Evolutionary conservation across 352 stramenopile genomes (phyloP).

Genomic region (Phytophthora constricta): DNA sequence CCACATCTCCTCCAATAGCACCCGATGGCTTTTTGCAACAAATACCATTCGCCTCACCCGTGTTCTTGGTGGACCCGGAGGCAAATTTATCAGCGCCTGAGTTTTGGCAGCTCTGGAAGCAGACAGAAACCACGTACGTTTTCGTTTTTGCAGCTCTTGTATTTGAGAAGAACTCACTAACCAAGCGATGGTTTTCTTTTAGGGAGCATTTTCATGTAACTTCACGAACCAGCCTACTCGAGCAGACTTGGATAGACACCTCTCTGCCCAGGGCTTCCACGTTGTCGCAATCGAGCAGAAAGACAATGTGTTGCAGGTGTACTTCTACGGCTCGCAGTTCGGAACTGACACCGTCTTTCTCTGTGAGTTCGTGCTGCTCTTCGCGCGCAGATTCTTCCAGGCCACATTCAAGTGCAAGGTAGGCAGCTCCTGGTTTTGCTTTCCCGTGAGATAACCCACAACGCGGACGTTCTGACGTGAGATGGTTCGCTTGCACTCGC

Average conservation of each 20-base stretch:
- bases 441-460: constrained; percentile 1
- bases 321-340: constrained; percentile 70
- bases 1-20: constrained; percentile 5
- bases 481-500: neutral
- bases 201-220: constrained; percentile 76
- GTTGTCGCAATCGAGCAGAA: constrained; percentile 59
- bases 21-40: constrained; percentile 27
- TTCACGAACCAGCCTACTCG: constrained; percentile 63
- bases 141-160: neutral
- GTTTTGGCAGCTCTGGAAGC: constrained; percentile 62
- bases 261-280: constrained; percentile 59
- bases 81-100: constrained; percentile 23
- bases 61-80: constrained; percentile 58
- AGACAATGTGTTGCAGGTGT: constrained; percentile 67
- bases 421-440: constrained; percentile 10
- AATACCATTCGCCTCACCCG: constrained; percentile 66
- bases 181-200: constrained; percentile 17
- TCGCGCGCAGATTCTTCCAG: constrained; percentile 77
- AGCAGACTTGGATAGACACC: constrained; percentile 51
- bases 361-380: constrained; percentile 82
- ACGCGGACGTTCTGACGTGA: constrained; percentile 6
- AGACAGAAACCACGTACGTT: constrained; percentile 69
- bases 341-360: constrained; percentile 60
- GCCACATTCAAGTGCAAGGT: constrained; percentile 87
- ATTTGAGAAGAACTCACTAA: too few species aligned